Evolutionary conservation across 768 basidiomycete species (phyloP).

Genomic region (Candolleomyces aberdarensis): DNA sequence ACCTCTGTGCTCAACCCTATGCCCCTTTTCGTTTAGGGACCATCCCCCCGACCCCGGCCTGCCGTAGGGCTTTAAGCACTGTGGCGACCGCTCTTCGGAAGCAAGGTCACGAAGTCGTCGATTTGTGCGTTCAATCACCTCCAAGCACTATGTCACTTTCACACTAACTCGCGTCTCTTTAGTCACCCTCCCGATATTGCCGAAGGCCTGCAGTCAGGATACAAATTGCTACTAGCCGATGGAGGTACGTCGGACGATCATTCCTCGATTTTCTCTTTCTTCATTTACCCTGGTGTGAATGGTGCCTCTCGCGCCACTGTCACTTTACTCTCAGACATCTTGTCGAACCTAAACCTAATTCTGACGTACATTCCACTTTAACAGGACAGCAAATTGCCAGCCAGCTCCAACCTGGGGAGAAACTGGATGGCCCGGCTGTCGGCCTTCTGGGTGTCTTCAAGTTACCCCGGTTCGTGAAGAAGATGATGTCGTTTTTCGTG

Average conservation of each 20-base stretch:
- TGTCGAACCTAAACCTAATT: not conserved
- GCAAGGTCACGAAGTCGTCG: slow-evolving; percentile 62
- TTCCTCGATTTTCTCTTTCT: not conserved
- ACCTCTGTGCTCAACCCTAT: slow-evolving; percentile 1
- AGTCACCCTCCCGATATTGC: slow-evolving; percentile 40
- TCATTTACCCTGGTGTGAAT: too few species aligned
- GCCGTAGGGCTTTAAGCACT: slow-evolving; percentile 49
- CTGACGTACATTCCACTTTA: not conserved
- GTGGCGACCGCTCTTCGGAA: slow-evolving; percentile 51
- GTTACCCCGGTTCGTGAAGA: slow-evolving; percentile 40
- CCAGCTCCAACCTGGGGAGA: slow-evolving; percentile 31
- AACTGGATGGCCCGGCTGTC: slow-evolving; percentile 26
- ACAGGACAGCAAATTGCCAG: slow-evolving; percentile 43
- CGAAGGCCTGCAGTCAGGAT: slow-evolving; percentile 49
- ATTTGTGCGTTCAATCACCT: slow-evolving; percentile 42
- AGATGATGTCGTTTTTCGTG: slow-evolving; percentile 37
- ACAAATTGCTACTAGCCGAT: slow-evolving; percentile 55
- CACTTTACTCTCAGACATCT: not conserved
- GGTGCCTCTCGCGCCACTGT: slow-evolving; percentile 1
- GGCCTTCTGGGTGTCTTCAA: slow-evolving; percentile 31
- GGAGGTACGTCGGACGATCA: slow-evolving; percentile 37
- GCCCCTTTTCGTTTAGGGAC: slow-evolving; percentile 36
- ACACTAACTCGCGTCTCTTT: slow-evolving; percentile 10
- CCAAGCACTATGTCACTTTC: not conserved
- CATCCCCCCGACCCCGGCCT: slow-evolving; percentile 61